phyloP scores from a whole-genome alignment of 1,284 basidiomycete genomes.

The Uromyces viciae-fabae region DNA sequence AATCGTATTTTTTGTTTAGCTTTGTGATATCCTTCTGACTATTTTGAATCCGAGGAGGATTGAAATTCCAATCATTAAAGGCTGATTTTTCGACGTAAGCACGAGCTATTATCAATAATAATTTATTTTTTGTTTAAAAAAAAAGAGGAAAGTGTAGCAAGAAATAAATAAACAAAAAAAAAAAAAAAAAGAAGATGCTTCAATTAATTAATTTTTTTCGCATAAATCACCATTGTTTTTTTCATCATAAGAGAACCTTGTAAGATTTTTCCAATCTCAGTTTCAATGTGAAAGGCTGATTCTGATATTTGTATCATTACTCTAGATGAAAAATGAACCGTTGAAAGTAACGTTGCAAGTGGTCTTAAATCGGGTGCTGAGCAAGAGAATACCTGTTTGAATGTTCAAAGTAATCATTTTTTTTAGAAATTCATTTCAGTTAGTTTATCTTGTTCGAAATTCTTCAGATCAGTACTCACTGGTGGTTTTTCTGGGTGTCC shows the following conservation, averaged over 20 bases:
- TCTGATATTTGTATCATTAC: conserved; percentile 18
- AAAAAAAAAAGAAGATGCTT: background rate
- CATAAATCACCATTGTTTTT: background rate
- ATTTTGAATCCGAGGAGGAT: background rate
- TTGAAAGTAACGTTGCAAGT: conserved; percentile 22
- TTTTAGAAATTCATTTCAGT: too few relatives aligned
- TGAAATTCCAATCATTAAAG: conserved; percentile 36
- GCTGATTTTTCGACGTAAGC: conserved; percentile 28
- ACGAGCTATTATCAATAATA: background rate
- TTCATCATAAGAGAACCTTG: conserved; percentile 7
- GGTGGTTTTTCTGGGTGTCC: too few relatives aligned
- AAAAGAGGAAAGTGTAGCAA: background rate
- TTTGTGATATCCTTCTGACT: background rate
- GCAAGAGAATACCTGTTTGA: conserved; percentile 33
- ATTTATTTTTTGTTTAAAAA: background rate
- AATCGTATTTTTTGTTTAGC: background rate
- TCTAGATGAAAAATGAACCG: conserved; percentile 34
- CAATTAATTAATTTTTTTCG: background rate
- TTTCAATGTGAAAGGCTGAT: conserved; percentile 19
- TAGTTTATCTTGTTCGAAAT: too few relatives aligned
- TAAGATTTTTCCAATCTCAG: conserved; percentile 29
- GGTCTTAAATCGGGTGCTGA: conserved; percentile 35
- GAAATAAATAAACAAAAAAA: background rate
- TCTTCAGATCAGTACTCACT: too few relatives aligned
- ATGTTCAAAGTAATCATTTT: too few relatives aligned